Evolutionary conservation across 768 basidiomycete species (phyloP), one percentile per base, ranked within the genome.

Genomic region (Rhizopogon vinicolor): DNA sequence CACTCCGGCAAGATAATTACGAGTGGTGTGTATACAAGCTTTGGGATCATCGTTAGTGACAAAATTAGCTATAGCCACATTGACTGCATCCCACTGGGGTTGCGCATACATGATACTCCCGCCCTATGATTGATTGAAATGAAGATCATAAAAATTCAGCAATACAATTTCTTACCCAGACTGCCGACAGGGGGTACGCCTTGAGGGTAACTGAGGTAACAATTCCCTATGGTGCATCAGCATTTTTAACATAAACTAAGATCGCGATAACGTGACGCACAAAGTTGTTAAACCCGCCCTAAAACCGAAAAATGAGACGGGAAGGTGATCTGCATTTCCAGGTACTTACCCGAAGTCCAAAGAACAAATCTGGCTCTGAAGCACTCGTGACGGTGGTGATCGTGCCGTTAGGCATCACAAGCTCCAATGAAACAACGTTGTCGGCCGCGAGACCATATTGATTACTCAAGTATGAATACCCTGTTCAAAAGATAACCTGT

Each of bases 201-300:
- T 76, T 76, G 28, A 87, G 57, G 0, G 76, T 82, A 65, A 87
- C 80, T 52, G 68, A 71, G 1, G 83, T 85, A 29, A 85, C 82
- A 25, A 86, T 79, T 0, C 85, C 85, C 76, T 78, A 42, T 10
- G 22, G 52, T 37, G 42, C 65, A 7, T 70, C 55, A 65, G 78
- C 82, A 46, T 69, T 72, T 29, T 64, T 65, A 3, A 66, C 4
- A 41, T 19, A n/a, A 16, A 41, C 40, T 16, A 39, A n/a, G 41
- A 28, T 18, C 13, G 44, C 40, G 60, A 52, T 50, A 31, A 39
- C 45, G 40, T n/a, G 46, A 51, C 62, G 56, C 57, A 78, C 76
- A 60, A 85, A 86, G 64, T 86, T 86, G 60, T 87, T 87, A 62
- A 75, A 72, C 7, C 84, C 85, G 45, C 86, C 85, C 81, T 86